Evolutionary conservation across 768 basidiomycete species (phyloP).

Genomic region (Suillus alpinus): DNA sequence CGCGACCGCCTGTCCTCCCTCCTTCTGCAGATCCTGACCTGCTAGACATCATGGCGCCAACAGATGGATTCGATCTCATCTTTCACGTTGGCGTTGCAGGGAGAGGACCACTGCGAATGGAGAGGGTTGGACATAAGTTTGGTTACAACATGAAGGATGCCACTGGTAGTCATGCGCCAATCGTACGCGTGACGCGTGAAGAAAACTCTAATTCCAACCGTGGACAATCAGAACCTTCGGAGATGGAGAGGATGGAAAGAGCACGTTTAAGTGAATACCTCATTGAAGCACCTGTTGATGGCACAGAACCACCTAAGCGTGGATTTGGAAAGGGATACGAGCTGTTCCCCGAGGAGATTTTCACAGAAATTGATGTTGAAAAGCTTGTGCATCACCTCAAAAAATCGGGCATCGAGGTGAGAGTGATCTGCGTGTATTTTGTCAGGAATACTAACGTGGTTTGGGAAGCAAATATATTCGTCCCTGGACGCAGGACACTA

Average conservation of each 20-base stretch:
- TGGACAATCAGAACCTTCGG: constrained; percentile 20
- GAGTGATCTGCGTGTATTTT: constrained; percentile 5
- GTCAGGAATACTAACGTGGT: constrained; percentile 9
- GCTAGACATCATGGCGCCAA: constrained; percentile 39
- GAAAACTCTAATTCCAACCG: constrained; percentile 13
- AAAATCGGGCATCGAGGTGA: constrained; percentile 29
- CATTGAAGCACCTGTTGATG: constrained; percentile 23
- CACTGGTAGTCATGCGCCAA: constrained; percentile 52
- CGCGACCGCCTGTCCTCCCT: constrained; percentile 51
- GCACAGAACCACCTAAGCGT: constrained; percentile 30
- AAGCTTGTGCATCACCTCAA: constrained; percentile 37
- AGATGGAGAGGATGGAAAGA: constrained; percentile 27
- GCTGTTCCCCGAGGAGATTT: constrained; percentile 32
- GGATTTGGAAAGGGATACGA: constrained; percentile 38
- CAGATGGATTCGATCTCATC: constrained; percentile 62
- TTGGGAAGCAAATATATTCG: constrained; percentile 57
- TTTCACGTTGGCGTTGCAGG: constrained; percentile 71
- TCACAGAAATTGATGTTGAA: constrained; percentile 35
- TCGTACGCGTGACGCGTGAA: constrained; percentile 29
- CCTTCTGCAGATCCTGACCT: constrained; percentile 36
- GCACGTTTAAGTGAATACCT: constrained; percentile 26
- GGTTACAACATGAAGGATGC: constrained; percentile 72
- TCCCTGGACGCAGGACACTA: constrained; percentile 78
- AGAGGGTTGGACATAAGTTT: constrained; percentile 62
- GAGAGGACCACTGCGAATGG: constrained; percentile 60